Evolutionary conservation across 2,329 filamentous ascomycete genomes (phyloP), one percentile per base, ranked within the genome.

Genomic region (Ophiognomonia clavigignenti-juglandacearum): DNA sequence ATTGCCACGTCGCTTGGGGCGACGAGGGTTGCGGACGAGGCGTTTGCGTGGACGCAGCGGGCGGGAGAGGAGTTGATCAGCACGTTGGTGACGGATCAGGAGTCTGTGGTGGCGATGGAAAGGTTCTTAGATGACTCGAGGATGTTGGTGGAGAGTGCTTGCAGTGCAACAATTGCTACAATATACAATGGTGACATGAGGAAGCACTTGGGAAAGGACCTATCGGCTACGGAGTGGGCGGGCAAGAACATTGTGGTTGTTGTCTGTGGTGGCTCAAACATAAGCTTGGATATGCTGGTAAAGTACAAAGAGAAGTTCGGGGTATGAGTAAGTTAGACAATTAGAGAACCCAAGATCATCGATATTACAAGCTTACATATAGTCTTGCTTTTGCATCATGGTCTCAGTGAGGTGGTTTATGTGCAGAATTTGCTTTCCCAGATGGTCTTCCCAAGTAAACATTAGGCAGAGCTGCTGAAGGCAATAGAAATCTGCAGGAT

Each of bases 91-190:
- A 74, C 73, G 3, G 88, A 95, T 57, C 82, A 81, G 4, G 87
- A 93, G 59, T 91, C 92, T 0, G 88, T 87, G 18, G 78, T 83
- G 66, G 90, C 83, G 3, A 86, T 85, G 45, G 82, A 85, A 58
- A 73, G 80, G 20, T 83, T 96, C 52, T 84, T 88, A 9, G 86
- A 96, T 54, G 89, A 95, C 51, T 87, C 91, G 57, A 72, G 86
- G 22, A 68, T 92, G 47, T 71, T 96, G 48, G 88, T 96, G 3
- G 92, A 97, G 69, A 72, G 85, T 29, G 83, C 90, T 0, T 96
- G 92, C 62, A 90, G 91, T 1, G 89, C 92, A 6, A 86, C 85
- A 43, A 67, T 95, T 11, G 88, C 85, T 1, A 63, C 80, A 3
- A 82, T 74, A 49, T 89, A 88, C 58, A 78, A 78, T 34, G 81